phyloP scores from a whole-genome alignment of 2,329 filamentous ascomycete genomes.

The Coniosporium tulheliwenetii region DNA sequence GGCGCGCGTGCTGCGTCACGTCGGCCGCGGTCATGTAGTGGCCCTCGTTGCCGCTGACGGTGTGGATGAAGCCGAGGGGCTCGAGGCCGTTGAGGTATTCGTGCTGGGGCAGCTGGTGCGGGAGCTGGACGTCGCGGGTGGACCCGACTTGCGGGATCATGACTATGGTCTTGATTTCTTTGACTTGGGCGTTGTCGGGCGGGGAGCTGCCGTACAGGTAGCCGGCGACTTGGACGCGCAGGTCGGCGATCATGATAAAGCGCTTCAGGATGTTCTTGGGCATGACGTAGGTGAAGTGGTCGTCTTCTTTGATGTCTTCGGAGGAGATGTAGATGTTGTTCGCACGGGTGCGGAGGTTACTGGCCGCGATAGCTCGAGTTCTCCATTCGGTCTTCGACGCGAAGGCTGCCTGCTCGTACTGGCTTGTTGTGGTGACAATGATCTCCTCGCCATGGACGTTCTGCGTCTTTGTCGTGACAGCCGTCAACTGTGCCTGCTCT shows the following conservation, averaged over 20 bases:
- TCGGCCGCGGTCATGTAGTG: slow-evolving; percentile 93
- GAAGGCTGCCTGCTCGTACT: slow-evolving; percentile 95
- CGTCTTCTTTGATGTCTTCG: slow-evolving; percentile 80
- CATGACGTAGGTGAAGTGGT: slow-evolving; percentile 89
- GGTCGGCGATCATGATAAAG: slow-evolving; percentile 93
- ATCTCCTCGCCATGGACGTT: slow-evolving; percentile 96
- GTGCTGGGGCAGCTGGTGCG: slow-evolving; percentile 79
- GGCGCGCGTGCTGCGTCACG: slow-evolving; percentile 81
- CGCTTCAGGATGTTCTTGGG: slow-evolving; percentile 97
- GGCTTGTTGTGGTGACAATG: slow-evolving; percentile 92
- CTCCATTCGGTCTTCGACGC: slow-evolving; percentile 99
- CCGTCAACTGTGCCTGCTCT: slow-evolving; percentile 90
- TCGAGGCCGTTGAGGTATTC: slow-evolving; percentile 78
- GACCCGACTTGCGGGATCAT: slow-evolving; percentile 96
- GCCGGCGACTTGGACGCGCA: slow-evolving; percentile 89
- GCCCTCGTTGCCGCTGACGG: slow-evolving; percentile 82
- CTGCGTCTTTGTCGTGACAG: slow-evolving; percentile 95
- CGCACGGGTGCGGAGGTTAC: slow-evolving; percentile 79
- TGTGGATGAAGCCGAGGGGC: slow-evolving; percentile 89
- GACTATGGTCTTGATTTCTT: slow-evolving; percentile 91
- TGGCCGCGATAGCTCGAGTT: slow-evolving; percentile 88
- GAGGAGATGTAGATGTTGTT: slow-evolving; percentile 99
- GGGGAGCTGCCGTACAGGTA: slow-evolving; percentile 91
- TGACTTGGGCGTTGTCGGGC: slow-evolving; percentile 88
- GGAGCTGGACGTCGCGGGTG: slow-evolving; percentile 79